phyloP scores from a whole-genome alignment of 306 rosid genomes.

The Lotus japonicus region DNA sequence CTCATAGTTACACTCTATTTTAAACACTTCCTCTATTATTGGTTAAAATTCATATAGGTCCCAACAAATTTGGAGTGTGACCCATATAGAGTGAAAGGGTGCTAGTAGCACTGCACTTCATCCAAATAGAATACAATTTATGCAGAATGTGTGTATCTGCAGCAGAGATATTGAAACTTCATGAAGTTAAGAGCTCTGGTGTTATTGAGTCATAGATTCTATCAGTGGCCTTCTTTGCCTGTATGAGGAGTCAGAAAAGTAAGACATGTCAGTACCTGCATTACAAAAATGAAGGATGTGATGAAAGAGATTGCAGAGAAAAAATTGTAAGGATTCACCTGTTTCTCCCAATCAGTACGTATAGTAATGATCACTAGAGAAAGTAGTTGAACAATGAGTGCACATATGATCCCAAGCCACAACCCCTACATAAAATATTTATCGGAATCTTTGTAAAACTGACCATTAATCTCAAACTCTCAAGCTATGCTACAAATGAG shows the following conservation, averaged over 20 bases:
- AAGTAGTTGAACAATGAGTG: constrained; percentile 51
- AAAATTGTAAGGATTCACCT: constrained; percentile 29
- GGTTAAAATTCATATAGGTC: no score
- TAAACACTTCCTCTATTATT: no score
- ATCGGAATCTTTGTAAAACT: neutral
- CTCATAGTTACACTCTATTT: no score
- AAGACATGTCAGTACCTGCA: neutral
- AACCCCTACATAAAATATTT: constrained; percentile 40
- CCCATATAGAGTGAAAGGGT: no score
- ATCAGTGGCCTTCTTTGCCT: constrained; percentile 48
- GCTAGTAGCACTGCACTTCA: no score
- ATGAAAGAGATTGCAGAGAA: neutral
- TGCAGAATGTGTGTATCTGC: neutral
- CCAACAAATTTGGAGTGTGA: no score
- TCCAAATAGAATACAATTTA: no score
- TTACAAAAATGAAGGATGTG: neutral
- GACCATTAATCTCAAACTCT: neutral
- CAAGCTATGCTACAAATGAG: neutral
- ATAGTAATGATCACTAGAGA: constrained; percentile 41
- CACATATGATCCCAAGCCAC: constrained; percentile 72
- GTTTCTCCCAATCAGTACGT: constrained; percentile 60
- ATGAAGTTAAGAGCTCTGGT: constrained; percentile 15
- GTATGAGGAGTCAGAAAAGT: neutral
- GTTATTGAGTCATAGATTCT: constrained; percentile 36
- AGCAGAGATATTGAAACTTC: neutral